Conservation (phyloP, 2,329 filamentous ascomycete genomes). For the Shiraia bambusicola region DNA sequence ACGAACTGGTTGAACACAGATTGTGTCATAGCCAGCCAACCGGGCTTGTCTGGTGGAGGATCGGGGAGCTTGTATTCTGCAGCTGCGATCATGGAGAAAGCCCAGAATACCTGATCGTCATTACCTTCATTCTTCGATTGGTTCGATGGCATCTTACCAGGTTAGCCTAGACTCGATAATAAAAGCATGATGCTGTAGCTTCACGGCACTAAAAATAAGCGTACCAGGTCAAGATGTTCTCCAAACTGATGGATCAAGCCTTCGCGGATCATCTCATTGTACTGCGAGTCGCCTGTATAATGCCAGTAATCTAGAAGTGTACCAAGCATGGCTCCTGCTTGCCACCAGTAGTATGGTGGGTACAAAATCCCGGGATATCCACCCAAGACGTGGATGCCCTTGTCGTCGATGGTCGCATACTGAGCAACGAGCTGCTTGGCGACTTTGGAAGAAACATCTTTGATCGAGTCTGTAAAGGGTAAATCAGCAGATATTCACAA, state of each 20-base stretch:
- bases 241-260: slow-evolving; percentile 38
- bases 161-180: slow-evolving; percentile 3
- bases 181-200: neutral
- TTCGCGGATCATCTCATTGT: slow-evolving; percentile 67
- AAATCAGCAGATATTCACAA: slow-evolving; percentile 3
- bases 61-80: slow-evolving; percentile 54
- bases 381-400: slow-evolving; percentile 42
- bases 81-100: slow-evolving; percentile 57
- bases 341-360: slow-evolving; percentile 66
- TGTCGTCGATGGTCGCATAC: slow-evolving; percentile 54
- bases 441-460: slow-evolving; percentile 47
- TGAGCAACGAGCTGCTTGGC: slow-evolving; percentile 54
- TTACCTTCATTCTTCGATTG: slow-evolving; percentile 51
- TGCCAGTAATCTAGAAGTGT: slow-evolving; percentile 82
- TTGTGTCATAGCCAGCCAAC: slow-evolving; percentile 49
- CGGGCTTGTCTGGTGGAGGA: slow-evolving; percentile 43
- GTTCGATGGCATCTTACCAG: slow-evolving; percentile 34
- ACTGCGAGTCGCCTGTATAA: slow-evolving; percentile 72
- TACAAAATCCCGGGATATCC: slow-evolving; percentile 48
- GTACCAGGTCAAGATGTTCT: slow-evolving; percentile 30
- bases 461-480: slow-evolving; percentile 46
- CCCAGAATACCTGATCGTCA: slow-evolving; percentile 62
- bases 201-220: neutral
- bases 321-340: slow-evolving; percentile 70
- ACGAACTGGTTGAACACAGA: slow-evolving; percentile 44